phyloP scores from a whole-genome alignment of 2,329 filamentous ascomycete genomes.

The Penicillium sp. region DNA sequence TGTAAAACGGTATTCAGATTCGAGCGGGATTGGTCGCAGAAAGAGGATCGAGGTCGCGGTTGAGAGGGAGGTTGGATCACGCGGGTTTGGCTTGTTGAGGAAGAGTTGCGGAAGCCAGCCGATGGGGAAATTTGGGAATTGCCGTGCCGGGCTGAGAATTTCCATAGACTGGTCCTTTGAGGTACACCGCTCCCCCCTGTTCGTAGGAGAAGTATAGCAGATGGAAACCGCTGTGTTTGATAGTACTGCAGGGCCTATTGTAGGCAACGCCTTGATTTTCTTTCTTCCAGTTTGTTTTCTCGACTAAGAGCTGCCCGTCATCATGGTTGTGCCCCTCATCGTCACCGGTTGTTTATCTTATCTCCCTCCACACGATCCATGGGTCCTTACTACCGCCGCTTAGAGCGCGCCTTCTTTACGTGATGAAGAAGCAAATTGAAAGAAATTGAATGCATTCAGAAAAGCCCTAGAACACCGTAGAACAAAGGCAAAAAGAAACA shows the following conservation, averaged over 20 bases:
- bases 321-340: conserved; percentile 31
- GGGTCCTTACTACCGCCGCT: conserved; percentile 11
- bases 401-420: background rate
- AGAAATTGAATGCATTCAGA: background rate
- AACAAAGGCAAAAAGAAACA: background rate
- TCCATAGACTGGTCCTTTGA: conserved; percentile 17
- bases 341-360: conserved; percentile 37
- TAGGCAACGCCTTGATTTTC: conserved; percentile 1
- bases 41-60: background rate
- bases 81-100: conserved; percentile 4
- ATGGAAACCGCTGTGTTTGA: background rate
- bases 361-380: conserved; percentile 25
- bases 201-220: conserved; percentile 3
- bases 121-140: conserved; percentile 23
- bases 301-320: conserved; percentile 6
- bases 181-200: conserved; percentile 29
- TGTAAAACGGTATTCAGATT: background rate
- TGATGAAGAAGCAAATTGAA: background rate
- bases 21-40: background rate
- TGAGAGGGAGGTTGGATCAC: background rate
- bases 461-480: background rate
- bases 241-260: background rate
- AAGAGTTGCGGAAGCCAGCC: conserved; percentile 23
- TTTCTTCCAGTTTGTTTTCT: conserved; percentile 6
- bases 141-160: conserved; percentile 32